Conservation (phyloP, 129 eudicot species). For the Centaurea solstitialis region DNA sequence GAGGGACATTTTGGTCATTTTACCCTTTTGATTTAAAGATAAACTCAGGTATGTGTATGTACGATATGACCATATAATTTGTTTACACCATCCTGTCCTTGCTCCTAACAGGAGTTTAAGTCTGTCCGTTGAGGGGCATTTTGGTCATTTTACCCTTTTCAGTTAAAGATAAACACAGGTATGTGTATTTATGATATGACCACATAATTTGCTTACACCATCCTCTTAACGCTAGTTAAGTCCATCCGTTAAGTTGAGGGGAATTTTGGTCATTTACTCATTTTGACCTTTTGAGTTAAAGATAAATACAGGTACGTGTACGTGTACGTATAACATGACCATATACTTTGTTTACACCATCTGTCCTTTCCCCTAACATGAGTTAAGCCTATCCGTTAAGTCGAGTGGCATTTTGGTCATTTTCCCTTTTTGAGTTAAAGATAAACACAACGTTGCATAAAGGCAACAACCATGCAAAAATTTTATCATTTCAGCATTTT, state of each 20-base stretch:
- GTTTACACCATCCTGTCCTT: neutral
- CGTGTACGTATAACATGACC: too few relatives aligned
- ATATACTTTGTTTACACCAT: too few relatives aligned
- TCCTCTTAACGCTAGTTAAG: too few relatives aligned
- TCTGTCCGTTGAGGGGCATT: neutral
- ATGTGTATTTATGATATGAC: too few relatives aligned
- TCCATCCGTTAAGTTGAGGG: too few relatives aligned
- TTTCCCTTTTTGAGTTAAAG: neutral
- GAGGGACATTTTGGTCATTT: too few relatives aligned
- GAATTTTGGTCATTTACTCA: too few relatives aligned
- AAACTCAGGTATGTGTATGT: conserved; percentile 60
- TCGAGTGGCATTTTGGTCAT: neutral
- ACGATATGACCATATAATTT: neutral
- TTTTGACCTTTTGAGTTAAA: too few relatives aligned
- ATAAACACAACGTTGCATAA: neutral
- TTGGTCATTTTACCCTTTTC: neutral
- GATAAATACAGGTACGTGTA: too few relatives aligned
- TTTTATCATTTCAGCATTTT: neutral
- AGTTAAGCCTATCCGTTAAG: neutral
- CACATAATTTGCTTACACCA: too few relatives aligned
- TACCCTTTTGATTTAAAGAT: too few relatives aligned
- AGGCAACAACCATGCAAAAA: too few relatives aligned
- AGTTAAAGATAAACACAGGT: neutral
- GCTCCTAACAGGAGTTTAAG: neutral
- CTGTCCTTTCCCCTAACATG: neutral